Evolutionary conservation across 768 basidiomycete genomes (phyloP).

Genomic region (Coprinellus aureogranulatus): DNA sequence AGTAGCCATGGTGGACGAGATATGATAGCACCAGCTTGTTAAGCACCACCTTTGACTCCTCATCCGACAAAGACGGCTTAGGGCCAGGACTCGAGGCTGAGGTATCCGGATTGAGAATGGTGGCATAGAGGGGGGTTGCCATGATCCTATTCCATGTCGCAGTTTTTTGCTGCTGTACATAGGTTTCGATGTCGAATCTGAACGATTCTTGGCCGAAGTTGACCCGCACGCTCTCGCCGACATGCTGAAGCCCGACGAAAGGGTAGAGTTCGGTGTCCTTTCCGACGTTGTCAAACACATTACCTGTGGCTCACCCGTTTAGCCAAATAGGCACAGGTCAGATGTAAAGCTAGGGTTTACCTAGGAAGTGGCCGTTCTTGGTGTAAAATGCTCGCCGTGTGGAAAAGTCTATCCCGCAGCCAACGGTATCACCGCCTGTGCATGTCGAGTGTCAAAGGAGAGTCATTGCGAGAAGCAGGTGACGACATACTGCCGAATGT

Average conservation of each 20-base stretch:
- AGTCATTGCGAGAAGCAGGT: conserved; percentile 1
- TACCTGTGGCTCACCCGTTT: conserved; percentile 38
- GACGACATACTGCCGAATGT: conserved; percentile 66
- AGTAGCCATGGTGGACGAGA: conserved; percentile 82
- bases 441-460: conserved; percentile 8
- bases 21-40: conserved; percentile 77
- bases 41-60: conserved; percentile 56
- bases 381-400: conserved; percentile 82
- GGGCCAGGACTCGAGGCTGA: conserved; percentile 6
- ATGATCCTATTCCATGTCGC: conserved; percentile 67
- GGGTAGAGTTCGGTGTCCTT: conserved; percentile 72
- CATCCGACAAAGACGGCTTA: conserved; percentile 39
- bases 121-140: conserved; percentile 47
- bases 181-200: conserved; percentile 85
- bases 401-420: conserved; percentile 91
- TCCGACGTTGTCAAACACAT: conserved; percentile 71
- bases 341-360: conserved; percentile 31
- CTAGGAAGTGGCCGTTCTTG: conserved; percentile 76
- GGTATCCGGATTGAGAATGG: conserved; percentile 9
- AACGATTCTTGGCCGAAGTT: conserved; percentile 90
- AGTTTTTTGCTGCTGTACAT: conserved; percentile 71
- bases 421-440: conserved; percentile 81
- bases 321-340: not conserved
- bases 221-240: conserved; percentile 71
- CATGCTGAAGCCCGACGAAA: conserved; percentile 82